phyloP scores from a whole-genome alignment of 192 early-diverging fungal species.

The Mortierella claussenii region DNA sequence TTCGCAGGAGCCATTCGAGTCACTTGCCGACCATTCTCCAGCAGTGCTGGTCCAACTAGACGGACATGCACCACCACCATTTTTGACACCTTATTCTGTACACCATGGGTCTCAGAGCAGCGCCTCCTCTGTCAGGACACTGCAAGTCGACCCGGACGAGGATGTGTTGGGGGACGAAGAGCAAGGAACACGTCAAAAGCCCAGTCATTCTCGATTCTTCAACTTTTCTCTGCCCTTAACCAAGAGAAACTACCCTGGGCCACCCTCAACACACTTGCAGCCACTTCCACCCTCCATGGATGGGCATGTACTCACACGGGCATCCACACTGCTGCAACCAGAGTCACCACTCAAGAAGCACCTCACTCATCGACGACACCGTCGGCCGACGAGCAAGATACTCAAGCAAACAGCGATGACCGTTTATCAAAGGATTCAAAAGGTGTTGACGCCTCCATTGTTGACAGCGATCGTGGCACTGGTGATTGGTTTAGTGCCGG shows the following conservation, averaged over 20 bases:
- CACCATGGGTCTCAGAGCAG: not conserved
- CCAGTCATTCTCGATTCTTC: conserved; percentile 4
- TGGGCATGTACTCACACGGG: not conserved
- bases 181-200: not conserved
- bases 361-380: not conserved
- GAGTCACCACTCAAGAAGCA: not conserved
- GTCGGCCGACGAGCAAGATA: not conserved
- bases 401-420: not conserved
- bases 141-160: not conserved
- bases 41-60: conserved; percentile 17
- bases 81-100: not conserved
- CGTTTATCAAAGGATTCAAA: conserved; percentile 12
- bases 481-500: conserved; percentile 71
- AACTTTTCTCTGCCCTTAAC: no score
- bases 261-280: conserved; percentile 9
- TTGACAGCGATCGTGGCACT: conserved; percentile 76
- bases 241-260: no score
- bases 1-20: not conserved
- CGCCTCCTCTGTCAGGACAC: conserved; percentile 11
- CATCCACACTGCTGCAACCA: not conserved
- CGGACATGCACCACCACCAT: no score
- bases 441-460: conserved; percentile 75
- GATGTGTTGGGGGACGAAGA: not conserved
- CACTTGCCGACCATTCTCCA: not conserved
- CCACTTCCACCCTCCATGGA: not conserved